Evolutionary conservation across 106 monocot species (phyloP), one percentile per base, ranked within the genome.

Genomic region (Dendrobium catenatum): DNA sequence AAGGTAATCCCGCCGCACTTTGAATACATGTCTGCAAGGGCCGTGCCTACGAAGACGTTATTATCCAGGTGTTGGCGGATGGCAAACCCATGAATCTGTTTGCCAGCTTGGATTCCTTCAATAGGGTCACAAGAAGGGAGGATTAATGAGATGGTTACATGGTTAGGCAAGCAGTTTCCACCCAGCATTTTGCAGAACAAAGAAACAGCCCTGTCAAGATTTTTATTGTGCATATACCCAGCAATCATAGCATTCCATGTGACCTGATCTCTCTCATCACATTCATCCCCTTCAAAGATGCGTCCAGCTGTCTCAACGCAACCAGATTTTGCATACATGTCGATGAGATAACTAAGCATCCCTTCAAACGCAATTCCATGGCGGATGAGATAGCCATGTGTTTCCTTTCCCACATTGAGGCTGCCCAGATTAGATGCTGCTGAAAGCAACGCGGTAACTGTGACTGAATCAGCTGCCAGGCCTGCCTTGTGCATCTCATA

Each of bases 201-300:
- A 18, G 85, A 75, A 10, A 93, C 37, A 29, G 95, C 93, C 15
- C 84, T 22, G 42, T 95, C 90, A 31, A 43, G 42, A 55, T 77
- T 84, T 24, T 83, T 83, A 42, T 83, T 89, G 17, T 91, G 93
- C 49, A 83, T 81, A 44, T 95, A 93, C 6, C 93, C 95, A 4
- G 95, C 86, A 79, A 99, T 86, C 99, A 99, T 99, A 3, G 99
- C 95, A 83, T 99, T 99, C 99, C 99, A 99, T 9, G 93, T 95
- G 26, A 95, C 99, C 66, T 83, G 88, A 82, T 99, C 99, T 83
- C 85, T 85, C 68, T 82, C 83, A 42, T 79, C 70, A 48, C 55
- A 31, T 20, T 4, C 22, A 46, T 75, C 68, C 5, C 17, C 64
- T 42, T 95, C 87, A 51, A 99, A 99, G 9, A 95, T 70, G 22